Evolutionary conservation across 2,329 filamentous ascomycete species (phyloP).

Genomic region (Botrytis elliptica): DNA sequence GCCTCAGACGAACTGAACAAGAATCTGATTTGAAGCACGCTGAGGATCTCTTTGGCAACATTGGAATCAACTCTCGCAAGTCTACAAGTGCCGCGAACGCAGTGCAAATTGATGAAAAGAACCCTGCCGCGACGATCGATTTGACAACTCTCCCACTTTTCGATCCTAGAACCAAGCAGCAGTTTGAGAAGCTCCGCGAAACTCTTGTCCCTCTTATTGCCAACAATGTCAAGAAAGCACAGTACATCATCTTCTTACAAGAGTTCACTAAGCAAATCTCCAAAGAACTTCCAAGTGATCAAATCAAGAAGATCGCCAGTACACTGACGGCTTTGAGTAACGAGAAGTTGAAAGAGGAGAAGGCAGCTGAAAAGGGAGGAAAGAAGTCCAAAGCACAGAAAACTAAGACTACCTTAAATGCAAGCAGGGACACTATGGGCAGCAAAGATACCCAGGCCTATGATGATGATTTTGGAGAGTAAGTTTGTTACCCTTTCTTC

Average conservation of each 20-base stretch:
- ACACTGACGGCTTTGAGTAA: constrained; percentile 86
- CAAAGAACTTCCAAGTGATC: constrained; percentile 83
- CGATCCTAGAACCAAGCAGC: constrained; percentile 81
- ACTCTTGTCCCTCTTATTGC: constrained; percentile 76
- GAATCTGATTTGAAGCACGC: constrained; percentile 87
- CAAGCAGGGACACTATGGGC: constrained; percentile 54
- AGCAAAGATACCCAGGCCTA: constrained; percentile 73
- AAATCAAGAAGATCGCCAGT: constrained; percentile 95
- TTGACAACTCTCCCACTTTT: constrained; percentile 78
- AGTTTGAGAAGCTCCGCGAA: constrained; percentile 78
- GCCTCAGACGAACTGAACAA: constrained; percentile 77
- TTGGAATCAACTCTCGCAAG: constrained; percentile 68
- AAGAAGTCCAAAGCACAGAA: constrained; percentile 98
- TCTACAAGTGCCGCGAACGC: constrained; percentile 61
- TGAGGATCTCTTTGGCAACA: constrained; percentile 81
- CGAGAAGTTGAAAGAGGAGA: constrained; percentile 99
- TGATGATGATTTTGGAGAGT: constrained; percentile 84
- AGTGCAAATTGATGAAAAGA: constrained; percentile 67
- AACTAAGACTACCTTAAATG: constrained; percentile 83
- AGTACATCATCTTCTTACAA: constrained; percentile 86
- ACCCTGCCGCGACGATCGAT: constrained; percentile 79
- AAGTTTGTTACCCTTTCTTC: constrained; percentile 46
- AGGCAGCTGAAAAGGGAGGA: constrained; percentile 84
- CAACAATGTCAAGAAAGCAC: constrained; percentile 78
- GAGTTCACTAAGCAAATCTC: constrained; percentile 86